Evolutionary conservation across 1,284 basidiomycete species (phyloP).

Genomic region (Tylopilus sp.): DNA sequence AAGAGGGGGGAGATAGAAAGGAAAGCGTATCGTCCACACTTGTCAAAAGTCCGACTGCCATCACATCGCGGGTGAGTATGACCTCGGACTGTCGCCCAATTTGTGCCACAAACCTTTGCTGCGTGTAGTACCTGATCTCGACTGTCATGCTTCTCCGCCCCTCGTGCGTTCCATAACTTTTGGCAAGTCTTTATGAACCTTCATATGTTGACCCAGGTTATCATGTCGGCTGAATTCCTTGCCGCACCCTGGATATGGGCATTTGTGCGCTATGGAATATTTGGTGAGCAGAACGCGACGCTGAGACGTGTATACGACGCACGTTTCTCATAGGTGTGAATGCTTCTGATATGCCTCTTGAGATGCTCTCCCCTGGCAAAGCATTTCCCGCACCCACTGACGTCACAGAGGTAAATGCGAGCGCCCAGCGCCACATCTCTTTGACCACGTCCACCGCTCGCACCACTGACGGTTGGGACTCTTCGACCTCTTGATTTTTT

Average conservation of each 20-base stretch:
- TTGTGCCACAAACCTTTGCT: slow-evolving; percentile 22
- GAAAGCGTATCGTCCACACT: slow-evolving; percentile 29
- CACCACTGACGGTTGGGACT: slow-evolving; percentile 57
- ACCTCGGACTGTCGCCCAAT: slow-evolving; percentile 23
- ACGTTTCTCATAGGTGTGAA: slow-evolving; percentile 72
- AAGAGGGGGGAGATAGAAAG: slow-evolving; percentile 19
- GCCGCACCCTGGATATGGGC: slow-evolving; percentile 72
- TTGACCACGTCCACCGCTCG: slow-evolving; percentile 22
- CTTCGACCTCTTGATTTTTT: slow-evolving; percentile 70
- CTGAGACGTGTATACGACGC: slow-evolving; percentile 25
- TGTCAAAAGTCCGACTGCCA: slow-evolving; percentile 30
- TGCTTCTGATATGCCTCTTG: slow-evolving; percentile 62
- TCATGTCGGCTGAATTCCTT: slow-evolving; percentile 85
- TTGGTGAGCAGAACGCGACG: slow-evolving; percentile 12
- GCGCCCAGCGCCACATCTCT: slow-evolving; percentile 43
- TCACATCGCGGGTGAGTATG: slow-evolving; percentile 18
- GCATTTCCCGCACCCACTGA: slow-evolving; percentile 75
- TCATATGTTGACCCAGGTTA: slow-evolving; percentile 80
- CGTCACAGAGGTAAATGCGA: slow-evolving; percentile 68
- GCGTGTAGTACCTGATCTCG: slow-evolving; percentile 4
- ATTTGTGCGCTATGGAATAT: slow-evolving; percentile 61
- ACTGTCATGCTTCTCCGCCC: slow-evolving; percentile 20
- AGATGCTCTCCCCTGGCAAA: slow-evolving; percentile 66
- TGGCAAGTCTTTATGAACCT: slow-evolving; percentile 51
- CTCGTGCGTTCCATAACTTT: slow-evolving; percentile 30